A percentile compares a stretch with the other conserved stretches of the same genome.
Conservation (phyloP, 2,329 filamentous ascomycete species). For the Emergomyces orientalis region DNA sequence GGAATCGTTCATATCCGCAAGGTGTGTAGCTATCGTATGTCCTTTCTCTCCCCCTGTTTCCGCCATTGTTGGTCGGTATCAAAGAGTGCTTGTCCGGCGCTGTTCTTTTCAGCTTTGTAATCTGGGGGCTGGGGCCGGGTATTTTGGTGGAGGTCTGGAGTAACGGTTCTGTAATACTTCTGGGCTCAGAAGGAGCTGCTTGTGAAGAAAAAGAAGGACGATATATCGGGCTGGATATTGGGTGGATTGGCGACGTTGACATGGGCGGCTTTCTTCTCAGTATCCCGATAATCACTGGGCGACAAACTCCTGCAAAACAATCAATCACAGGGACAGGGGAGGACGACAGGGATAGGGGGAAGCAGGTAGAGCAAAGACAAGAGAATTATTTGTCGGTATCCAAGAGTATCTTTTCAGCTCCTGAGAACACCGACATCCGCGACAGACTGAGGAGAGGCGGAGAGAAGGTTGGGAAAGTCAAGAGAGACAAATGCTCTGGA, state of each 20-base stretch:
- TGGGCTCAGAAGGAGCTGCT: neutral
- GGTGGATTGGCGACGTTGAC: slow-evolving; percentile 3
- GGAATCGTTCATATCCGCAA: slow-evolving; percentile 5
- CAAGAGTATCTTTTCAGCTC: neutral
- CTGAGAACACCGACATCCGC: neutral
- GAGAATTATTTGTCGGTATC: neutral
- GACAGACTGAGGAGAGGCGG: neutral
- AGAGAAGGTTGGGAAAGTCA: neutral
- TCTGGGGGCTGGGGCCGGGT: neutral
- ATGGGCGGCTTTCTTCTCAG: neutral
- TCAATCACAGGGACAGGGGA: slow-evolving; percentile 1
- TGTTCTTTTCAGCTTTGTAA: neutral
- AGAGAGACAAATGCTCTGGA: neutral
- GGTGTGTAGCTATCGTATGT: neutral
- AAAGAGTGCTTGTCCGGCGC: neutral
- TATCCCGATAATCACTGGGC: neutral
- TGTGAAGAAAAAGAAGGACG: neutral
- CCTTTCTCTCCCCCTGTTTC: slow-evolving; percentile 9
- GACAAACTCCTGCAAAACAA: neutral
- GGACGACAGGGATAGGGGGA: neutral
- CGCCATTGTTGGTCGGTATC: slow-evolving; percentile 7
- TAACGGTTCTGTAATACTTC: neutral
- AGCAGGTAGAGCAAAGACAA: neutral
- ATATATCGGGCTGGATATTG: neutral
- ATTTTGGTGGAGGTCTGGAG: neutral